These are phyloP conservation scores for Coniochaeta sp. DNA, from an alignment of 2,329 filamentous ascomycete species.

Conservation along the genomic window DNA sequence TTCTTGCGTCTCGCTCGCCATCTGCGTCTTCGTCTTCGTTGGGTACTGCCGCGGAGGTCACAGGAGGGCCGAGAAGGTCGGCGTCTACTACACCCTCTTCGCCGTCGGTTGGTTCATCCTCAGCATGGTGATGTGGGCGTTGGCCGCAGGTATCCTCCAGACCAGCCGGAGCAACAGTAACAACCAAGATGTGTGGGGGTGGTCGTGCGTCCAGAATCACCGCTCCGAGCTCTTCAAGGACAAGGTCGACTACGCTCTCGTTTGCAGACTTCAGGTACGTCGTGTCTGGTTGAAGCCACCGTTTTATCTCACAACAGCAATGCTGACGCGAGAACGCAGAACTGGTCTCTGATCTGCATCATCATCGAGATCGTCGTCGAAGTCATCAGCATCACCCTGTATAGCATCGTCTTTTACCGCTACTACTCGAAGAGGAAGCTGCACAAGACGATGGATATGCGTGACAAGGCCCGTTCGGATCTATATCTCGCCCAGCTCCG, in stretches of 20 bases:
- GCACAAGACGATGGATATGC: conserved; percentile 91
- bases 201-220: conserved; percentile 90
- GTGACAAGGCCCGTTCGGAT: conserved; percentile 89
- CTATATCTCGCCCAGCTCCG: conserved; percentile 85
- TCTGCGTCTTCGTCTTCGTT: conserved; percentile 73
- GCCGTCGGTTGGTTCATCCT: conserved; percentile 90
- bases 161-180: conserved; percentile 63
- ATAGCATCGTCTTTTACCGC: conserved; percentile 92
- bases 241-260: conserved; percentile 79
- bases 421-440: conserved; percentile 96
- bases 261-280: conserved; percentile 78
- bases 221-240: conserved; percentile 69
- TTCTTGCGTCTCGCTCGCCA: conserved; percentile 70
- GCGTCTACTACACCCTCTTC: conserved; percentile 92
- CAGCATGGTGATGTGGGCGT: conserved; percentile 85
- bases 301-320: background rate
- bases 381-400: conserved; percentile 83
- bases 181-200: conserved; percentile 93
- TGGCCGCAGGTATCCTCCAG: conserved; percentile 80
- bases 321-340: conserved; percentile 41
- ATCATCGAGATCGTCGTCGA: conserved; percentile 96
- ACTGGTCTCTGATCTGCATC: conserved; percentile 93
- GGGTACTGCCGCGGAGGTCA: conserved; percentile 88
- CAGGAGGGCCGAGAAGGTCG: conserved; percentile 80
- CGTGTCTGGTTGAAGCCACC: background rate